Conservation (phyloP, 2,329 filamentous ascomycete genomes). For the Tolypocladium endophyticum region DNA sequence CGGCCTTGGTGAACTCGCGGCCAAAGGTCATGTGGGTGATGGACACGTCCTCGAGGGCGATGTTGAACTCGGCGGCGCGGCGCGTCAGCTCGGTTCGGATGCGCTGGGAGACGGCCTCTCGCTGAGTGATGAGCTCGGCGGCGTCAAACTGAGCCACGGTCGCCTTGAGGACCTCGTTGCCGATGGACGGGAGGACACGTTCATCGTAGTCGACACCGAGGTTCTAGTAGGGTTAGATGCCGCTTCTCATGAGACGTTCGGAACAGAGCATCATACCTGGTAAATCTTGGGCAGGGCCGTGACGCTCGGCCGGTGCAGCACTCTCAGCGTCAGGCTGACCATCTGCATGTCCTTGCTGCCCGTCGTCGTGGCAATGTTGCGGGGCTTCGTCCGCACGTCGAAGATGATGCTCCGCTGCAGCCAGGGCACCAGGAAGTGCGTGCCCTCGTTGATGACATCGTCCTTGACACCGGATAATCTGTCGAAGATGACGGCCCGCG, state of each 20-base stretch:
- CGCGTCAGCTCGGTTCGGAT: conserved; percentile 88
- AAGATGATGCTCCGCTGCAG: conserved; percentile 90
- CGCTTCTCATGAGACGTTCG: background rate
- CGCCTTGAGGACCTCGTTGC: conserved; percentile 97
- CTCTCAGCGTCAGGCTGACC: conserved; percentile 95
- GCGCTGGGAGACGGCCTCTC: conserved; percentile 89
- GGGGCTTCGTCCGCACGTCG: conserved; percentile 93
- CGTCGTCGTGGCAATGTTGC: conserved; percentile 95
- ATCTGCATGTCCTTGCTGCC: conserved; percentile 99
- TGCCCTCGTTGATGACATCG: conserved; percentile 85
- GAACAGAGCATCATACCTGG: conserved; percentile 52
- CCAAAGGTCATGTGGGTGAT: conserved; percentile 99
- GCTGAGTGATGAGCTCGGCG: conserved; percentile 95
- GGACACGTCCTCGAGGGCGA: conserved; percentile 94
- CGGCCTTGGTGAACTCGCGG: conserved; percentile 95
- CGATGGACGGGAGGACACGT: conserved; percentile 94
- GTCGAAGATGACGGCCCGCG: conserved; percentile 96
- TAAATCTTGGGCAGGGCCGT: conserved; percentile 93
- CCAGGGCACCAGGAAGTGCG: conserved; percentile 94
- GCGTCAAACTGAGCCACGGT: conserved; percentile 99
- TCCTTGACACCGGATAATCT: conserved; percentile 87
- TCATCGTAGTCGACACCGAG: conserved; percentile 98
- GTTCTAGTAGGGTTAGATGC: conserved; percentile 46
- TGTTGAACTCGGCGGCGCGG: conserved; percentile 96
- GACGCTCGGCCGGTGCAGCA: conserved; percentile 90